phyloP scores from a whole-genome alignment of 176 grass and related monocot species.

The Tillandsia leiboldiana region DNA sequence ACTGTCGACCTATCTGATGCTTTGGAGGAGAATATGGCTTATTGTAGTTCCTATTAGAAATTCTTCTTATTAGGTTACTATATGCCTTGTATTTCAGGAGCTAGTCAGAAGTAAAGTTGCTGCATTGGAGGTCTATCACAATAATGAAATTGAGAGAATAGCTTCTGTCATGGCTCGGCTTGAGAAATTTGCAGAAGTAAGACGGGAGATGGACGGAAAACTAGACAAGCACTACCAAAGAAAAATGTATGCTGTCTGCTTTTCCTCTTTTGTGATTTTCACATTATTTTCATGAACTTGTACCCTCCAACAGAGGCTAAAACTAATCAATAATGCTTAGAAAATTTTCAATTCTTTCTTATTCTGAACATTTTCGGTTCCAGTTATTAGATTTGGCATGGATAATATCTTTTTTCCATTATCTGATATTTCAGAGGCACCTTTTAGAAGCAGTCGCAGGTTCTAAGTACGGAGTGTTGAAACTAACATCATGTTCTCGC shows the following conservation, averaged over 20 bases:
- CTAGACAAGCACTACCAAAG: slow-evolving; percentile 70
- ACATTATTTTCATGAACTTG: neutral
- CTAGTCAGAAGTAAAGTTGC: slow-evolving; percentile 52
- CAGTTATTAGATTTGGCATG: too few relatives aligned
- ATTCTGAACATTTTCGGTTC: too few relatives aligned
- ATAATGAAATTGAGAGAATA: slow-evolving; percentile 62
- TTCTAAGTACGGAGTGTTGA: too few relatives aligned
- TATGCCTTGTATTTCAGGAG: slow-evolving; percentile 40
- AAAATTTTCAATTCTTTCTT: neutral
- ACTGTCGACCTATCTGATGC: neutral
- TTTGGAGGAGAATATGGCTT: neutral
- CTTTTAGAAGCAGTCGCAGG: too few relatives aligned
- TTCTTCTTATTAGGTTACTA: slow-evolving; percentile 1
- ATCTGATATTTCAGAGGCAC: too few relatives aligned
- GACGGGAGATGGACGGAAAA: slow-evolving; percentile 66
- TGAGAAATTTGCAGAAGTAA: slow-evolving; percentile 58
- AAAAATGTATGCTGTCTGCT: slow-evolving; percentile 62
- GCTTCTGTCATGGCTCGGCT: slow-evolving; percentile 41
- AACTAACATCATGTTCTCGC: too few relatives aligned
- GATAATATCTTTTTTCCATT: too few relatives aligned
- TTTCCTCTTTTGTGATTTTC: slow-evolving; percentile 2
- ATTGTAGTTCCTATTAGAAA: slow-evolving; percentile 7
- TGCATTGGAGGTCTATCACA: slow-evolving; percentile 38
- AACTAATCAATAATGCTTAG: neutral
- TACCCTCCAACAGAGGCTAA: neutral